These are phyloP conservation scores for Juncus effusus DNA, from an alignment of 176 grass and related monocot species.

Conservation along the genomic window DNA sequence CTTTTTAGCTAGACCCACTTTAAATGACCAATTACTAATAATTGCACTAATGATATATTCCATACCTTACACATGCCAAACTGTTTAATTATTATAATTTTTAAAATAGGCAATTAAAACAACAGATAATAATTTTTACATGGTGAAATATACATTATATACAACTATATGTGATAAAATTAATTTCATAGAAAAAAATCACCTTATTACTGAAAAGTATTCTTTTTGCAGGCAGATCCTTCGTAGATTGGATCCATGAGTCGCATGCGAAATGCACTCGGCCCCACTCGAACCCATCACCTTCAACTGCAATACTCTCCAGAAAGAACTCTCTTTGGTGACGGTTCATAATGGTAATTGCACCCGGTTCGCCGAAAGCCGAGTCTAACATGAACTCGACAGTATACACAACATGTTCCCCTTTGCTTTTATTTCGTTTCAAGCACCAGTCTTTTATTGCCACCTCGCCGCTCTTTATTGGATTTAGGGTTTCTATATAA, in stretches of 20 bases:
- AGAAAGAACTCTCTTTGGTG: constrained; percentile 92
- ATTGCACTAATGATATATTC: too few species aligned
- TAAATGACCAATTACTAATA: too few species aligned
- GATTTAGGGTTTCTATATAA: constrained; percentile 56
- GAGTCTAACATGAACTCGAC: constrained; percentile 74
- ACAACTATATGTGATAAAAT: neutral
- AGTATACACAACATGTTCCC: constrained; percentile 81
- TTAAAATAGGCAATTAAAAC: too few species aligned
- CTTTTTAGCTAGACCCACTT: too few species aligned
- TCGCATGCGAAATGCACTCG: constrained; percentile 73
- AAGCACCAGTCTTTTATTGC: constrained; percentile 80
- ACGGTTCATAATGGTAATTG: constrained; percentile 61
- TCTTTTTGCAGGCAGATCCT: constrained; percentile 50
- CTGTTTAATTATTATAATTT: too few species aligned
- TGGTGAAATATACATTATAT: too few species aligned
- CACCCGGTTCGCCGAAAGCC: constrained; percentile 69
- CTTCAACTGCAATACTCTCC: constrained; percentile 80
- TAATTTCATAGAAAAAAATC: constrained; percentile 8
- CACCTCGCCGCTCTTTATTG: constrained; percentile 41
- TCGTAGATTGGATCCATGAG: constrained; percentile 88
- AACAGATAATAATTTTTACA: too few species aligned
- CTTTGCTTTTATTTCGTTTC: constrained; percentile 56
- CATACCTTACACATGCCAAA: too few species aligned
- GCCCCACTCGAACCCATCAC: constrained; percentile 46
- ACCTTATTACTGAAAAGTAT: constrained; percentile 98